These are phyloP conservation scores for Pulveroboletus sp. DNA, from an alignment of 768 basidiomycete species.

Conservation along the genomic window DNA sequence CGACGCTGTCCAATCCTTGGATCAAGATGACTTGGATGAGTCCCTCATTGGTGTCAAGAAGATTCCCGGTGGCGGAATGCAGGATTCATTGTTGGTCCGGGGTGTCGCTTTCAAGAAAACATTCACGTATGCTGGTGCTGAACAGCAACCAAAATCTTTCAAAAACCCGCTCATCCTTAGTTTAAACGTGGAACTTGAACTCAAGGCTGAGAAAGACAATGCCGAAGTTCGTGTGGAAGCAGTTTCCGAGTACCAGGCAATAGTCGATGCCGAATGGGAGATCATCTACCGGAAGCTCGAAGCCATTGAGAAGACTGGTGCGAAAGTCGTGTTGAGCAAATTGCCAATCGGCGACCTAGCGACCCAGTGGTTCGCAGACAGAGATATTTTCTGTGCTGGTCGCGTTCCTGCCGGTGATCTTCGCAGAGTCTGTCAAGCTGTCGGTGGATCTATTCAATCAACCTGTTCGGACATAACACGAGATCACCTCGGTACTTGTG, in stretches of 20 bases:
- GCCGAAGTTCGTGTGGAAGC: slow-evolving; percentile 97
- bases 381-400: slow-evolving; percentile 98
- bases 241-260: slow-evolving; percentile 97
- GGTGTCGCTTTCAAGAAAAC: slow-evolving; percentile 99
- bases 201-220: slow-evolving; percentile 99
- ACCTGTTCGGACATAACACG: slow-evolving; percentile 90
- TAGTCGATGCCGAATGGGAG: slow-evolving; percentile 99
- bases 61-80: slow-evolving; percentile 95
- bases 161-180: slow-evolving; percentile 85
- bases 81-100: slow-evolving; percentile 85
- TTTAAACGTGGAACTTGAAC: slow-evolving; percentile 95
- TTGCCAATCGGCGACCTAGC: slow-evolving; percentile 98
- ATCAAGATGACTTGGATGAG: slow-evolving; percentile 93
- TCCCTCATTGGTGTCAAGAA: slow-evolving; percentile 97
- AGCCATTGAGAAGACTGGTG: slow-evolving; percentile 93
- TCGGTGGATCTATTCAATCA: slow-evolving; percentile 92
- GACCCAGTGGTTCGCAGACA: slow-evolving; percentile 99
- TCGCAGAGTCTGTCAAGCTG: slow-evolving; percentile 91
- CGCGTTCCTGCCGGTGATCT: slow-evolving; percentile 89
- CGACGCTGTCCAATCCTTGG: slow-evolving; percentile 89
- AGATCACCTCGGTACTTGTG: slow-evolving; percentile 94
- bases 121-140: slow-evolving; percentile 98
- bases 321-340: slow-evolving; percentile 96
- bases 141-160: slow-evolving; percentile 97
- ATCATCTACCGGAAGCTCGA: slow-evolving; percentile 98